Evolutionary conservation across 2,329 filamentous ascomycete genomes (phyloP), one percentile per base, ranked within the genome.

Genomic region (Mollisiaceae sp.): DNA sequence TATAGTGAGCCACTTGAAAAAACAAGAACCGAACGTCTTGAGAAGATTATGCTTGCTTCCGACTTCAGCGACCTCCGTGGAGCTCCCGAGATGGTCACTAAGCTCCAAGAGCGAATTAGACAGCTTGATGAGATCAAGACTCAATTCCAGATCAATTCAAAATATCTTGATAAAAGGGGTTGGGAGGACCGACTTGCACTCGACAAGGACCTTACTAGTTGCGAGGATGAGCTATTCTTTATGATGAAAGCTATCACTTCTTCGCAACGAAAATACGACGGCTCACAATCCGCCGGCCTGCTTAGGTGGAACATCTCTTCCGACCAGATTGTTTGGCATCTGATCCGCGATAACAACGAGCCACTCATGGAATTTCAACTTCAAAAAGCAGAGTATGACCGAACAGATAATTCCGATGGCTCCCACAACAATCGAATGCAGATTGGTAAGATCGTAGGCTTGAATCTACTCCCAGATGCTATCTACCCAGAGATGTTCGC

Each of bases 201-300:
- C 52, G 95, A 99, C 75, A 90, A 91, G 60, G 95, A 99, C 75
- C 82, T 99, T 59, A 87, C 92, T 11, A 88, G 88, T 22, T 97
- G 93, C 74, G 95, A 98, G 77, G 95, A 99, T 74, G 96, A 99
- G 78, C 80, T 99, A 9, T 99, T 99, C 83, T 99, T 99, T 80
- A 91, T 99, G 82, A 98, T 99, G 95, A 98, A 99, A 75, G 96
- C 95, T 45, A 99, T 99, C 76, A 99, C 95, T 1, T 96, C 93
- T 2, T 96, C 94, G 5, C 95, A 99, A 78, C 86, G 93, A 66
- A 95, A 94, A 76, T 89, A 88, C 69, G 93, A 97, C 66, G 86
- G 86, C 59, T 87, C 88, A 8, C 86, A 93, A 69, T 90, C 89
- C 64, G 94, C 87, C 66, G 93, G 93, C 6, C 82, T 97, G 47